These are phyloP conservation scores for Epichloe sp. DNA, from an alignment of 2,329 filamentous ascomycete genomes.

Conservation along the genomic window DNA sequence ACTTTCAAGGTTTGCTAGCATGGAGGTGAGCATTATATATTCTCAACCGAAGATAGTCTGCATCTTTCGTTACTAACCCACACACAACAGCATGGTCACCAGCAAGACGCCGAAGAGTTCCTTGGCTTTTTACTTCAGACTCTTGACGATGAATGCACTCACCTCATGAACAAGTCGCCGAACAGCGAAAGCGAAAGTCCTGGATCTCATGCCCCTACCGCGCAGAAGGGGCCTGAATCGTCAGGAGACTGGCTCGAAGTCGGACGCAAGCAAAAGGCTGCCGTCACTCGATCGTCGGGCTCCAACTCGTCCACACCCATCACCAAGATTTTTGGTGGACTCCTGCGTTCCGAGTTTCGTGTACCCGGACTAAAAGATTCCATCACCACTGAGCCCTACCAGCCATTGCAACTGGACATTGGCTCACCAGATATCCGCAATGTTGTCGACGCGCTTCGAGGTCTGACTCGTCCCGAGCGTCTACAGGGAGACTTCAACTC, in stretches of 20 bases:
- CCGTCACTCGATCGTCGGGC: slow-evolving; percentile 77
- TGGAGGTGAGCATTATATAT: slow-evolving; percentile 52
- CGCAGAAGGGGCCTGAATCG: slow-evolving; percentile 18
- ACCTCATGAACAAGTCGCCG: slow-evolving; percentile 42
- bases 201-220: slow-evolving; percentile 17
- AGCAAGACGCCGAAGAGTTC: slow-evolving; percentile 97
- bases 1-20: slow-evolving; percentile 76
- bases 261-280: slow-evolving; percentile 76
- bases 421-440: slow-evolving; percentile 75
- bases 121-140: slow-evolving; percentile 85
- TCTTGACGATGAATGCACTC: slow-evolving; percentile 81
- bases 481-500: slow-evolving; percentile 77
- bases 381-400: slow-evolving; percentile 85
- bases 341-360: slow-evolving; percentile 76
- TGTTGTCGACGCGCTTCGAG: slow-evolving; percentile 81
- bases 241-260: slow-evolving; percentile 73
- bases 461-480: slow-evolving; percentile 70
- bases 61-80: not conserved
- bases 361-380: slow-evolving; percentile 81
- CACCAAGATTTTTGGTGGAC: slow-evolving; percentile 88
- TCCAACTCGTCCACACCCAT: slow-evolving; percentile 65
- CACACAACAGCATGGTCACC: slow-evolving; percentile 61
- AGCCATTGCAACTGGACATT: slow-evolving; percentile 90
- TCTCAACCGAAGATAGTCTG: not conserved
- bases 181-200: slow-evolving; percentile 30